Conservation (phyloP, 2,329 filamentous ascomycete species). For the Trichoderma endophyticum region DNA sequence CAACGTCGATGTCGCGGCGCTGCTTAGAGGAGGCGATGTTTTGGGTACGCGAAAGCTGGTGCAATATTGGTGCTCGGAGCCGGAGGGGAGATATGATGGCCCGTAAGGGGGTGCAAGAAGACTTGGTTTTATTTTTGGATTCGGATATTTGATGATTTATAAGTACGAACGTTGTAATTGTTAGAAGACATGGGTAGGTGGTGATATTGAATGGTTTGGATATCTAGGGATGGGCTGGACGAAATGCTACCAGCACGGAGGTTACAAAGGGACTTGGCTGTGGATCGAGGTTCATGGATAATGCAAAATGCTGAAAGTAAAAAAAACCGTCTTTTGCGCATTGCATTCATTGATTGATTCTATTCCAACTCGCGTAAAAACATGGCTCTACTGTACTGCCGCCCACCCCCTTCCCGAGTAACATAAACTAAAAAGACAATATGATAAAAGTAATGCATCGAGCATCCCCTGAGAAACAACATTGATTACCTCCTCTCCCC, state of each 20-base stretch:
- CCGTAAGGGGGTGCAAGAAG: conserved; percentile 24
- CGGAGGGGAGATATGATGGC: conserved; percentile 37
- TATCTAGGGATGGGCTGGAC: not conserved
- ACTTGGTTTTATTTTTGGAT: not conserved
- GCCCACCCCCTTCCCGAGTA: not conserved
- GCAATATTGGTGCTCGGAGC: conserved; percentile 60
- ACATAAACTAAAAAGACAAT: conserved; percentile 11
- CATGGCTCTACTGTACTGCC: conserved; percentile 1
- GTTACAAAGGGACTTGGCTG: not conserved
- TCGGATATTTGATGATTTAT: not conserved
- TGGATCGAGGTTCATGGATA: not conserved
- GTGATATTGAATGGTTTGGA: not conserved
- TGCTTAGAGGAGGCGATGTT: conserved; percentile 65
- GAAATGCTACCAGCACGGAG: not conserved
- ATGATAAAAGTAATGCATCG: not conserved
- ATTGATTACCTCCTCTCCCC: not conserved
- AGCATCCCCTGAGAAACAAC: not conserved
- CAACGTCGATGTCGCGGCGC: conserved; percentile 73
- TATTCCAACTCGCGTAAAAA: conserved; percentile 12
- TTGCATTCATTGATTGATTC: conserved; percentile 16
- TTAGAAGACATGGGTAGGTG: not conserved
- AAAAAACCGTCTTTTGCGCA: not conserved
- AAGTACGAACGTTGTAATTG: not conserved
- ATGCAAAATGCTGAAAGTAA: not conserved
- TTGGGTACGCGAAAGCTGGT: conserved; percentile 68